These are phyloP conservation scores for Lyophyllum atratum DNA, from an alignment of 768 basidiomycete species.

Conservation along the genomic window DNA sequence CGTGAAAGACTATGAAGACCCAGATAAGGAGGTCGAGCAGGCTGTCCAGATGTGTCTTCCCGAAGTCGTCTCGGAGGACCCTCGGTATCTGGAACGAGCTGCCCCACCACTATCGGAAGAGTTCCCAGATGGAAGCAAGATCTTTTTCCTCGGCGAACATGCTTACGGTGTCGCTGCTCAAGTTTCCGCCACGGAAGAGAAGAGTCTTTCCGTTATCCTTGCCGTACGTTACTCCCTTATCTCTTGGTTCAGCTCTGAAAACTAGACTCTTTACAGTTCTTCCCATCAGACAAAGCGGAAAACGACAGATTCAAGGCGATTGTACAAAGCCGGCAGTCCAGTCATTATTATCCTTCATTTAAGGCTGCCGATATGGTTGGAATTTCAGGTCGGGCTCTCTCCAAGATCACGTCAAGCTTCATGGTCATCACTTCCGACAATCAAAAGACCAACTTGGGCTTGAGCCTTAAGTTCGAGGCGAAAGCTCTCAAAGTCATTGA, in stretches of 20 bases:
- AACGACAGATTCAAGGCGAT: constrained; percentile 75
- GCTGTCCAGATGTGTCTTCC: constrained; percentile 86
- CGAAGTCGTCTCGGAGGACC: constrained; percentile 86
- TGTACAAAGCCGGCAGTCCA: constrained; percentile 52
- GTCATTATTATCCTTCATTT: constrained; percentile 78
- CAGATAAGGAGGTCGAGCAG: constrained; percentile 81
- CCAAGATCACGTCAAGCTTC: constrained; percentile 91
- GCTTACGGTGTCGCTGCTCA: constrained; percentile 96
- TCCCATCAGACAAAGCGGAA: constrained; percentile 81
- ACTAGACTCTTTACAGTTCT: constrained; percentile 59
- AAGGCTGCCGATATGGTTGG: constrained; percentile 72
- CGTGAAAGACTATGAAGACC: constrained; percentile 90
- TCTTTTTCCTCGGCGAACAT: constrained; percentile 95
- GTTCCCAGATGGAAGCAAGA: constrained; percentile 86
- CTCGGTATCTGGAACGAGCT: constrained; percentile 78
- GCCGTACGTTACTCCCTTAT: constrained; percentile 55
- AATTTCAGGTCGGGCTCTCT: constrained; percentile 77
- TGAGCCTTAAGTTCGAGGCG: constrained; percentile 95
- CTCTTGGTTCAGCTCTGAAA: background rate
- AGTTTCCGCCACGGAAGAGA: constrained; percentile 71
- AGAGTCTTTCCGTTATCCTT: constrained; percentile 76
- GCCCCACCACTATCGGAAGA: constrained; percentile 85
- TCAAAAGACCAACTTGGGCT: constrained; percentile 85
- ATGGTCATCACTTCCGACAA: constrained; percentile 80
- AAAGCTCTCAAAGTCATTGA: constrained; percentile 92